phyloP scores from a whole-genome alignment of 1,284 basidiomycete species.

The Vanrija sp. region DNA sequence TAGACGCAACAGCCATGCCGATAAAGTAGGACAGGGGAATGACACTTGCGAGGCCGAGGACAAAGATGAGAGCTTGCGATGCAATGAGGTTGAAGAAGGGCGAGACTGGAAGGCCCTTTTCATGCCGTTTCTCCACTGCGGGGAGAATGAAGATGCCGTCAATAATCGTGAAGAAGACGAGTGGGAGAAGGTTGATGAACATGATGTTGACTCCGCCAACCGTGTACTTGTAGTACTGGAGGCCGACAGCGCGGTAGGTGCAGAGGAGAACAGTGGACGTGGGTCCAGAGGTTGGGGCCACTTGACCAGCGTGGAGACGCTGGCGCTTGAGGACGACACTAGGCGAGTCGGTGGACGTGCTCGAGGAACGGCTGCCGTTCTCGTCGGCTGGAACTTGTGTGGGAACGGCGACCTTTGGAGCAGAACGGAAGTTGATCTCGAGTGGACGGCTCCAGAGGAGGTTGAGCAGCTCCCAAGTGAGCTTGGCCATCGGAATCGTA shows the following conservation, averaged over 20 bases:
- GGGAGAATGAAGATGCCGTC: constrained; percentile 82
- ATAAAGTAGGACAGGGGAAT: constrained; percentile 99
- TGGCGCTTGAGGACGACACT: constrained; percentile 58
- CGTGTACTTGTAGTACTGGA: constrained; percentile 98
- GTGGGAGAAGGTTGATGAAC: constrained; percentile 89
- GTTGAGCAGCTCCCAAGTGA: constrained; percentile 88
- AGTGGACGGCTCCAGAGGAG: constrained; percentile 77
- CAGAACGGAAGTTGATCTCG: constrained; percentile 77
- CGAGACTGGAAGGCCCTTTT: constrained; percentile 29
- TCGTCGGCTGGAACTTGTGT: constrained; percentile 3
- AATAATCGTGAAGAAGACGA: constrained; percentile 93
- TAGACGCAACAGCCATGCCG: constrained; percentile 98
- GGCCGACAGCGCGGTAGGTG: constrained; percentile 85
- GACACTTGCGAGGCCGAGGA: constrained; percentile 80
- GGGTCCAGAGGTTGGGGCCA: constrained; percentile 66
- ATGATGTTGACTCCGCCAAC: constrained; percentile 98
- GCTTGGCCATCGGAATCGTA: constrained; percentile 96
- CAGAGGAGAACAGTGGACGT: constrained; percentile 86
- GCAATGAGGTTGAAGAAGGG: constrained; percentile 65
- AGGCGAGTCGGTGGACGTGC: constrained; percentile 12
- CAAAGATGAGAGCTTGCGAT: constrained; percentile 75
- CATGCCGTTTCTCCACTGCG: constrained; percentile 62
- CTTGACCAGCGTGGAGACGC: constrained; percentile 64
- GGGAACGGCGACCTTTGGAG: constrained; percentile 42
- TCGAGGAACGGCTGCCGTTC: constrained; percentile 24